Evolutionary conservation across 495 filamentous ascomycete species (phyloP), one percentile per base, ranked within the genome.

Genomic region (Tuber indicum): DNA sequence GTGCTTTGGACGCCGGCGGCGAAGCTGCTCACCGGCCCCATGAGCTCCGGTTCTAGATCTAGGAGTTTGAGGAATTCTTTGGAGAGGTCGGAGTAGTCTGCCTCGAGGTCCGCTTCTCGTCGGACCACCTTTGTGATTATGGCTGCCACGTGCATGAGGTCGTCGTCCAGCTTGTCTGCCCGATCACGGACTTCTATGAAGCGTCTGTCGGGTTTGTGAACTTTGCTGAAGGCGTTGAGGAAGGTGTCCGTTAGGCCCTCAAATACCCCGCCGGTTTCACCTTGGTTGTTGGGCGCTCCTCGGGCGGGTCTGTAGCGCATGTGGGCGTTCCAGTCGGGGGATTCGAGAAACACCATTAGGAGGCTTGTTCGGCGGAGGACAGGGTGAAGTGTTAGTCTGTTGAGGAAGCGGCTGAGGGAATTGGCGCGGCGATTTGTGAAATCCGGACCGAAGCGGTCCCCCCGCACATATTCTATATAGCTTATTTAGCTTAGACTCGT

Each of bases 191-290:
- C 94, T 82, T 97, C 94, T 79, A 96, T 92, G 85, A 99, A 99
- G 58, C 96, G 91, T 78, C 91, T 92, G 85, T 99, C 96, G 42
- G 94, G 91, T 84, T 97, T 97, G 85, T 97, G 93, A 6, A 97
- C 92, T 81, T 98, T 98, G 77, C 91, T 93, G 81, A 99, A 98
- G 71, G 94, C 94, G 84, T 99, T 99, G 82, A 99, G 91, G 83
- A 98, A 96, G n/a, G 91, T 94, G 83, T 99, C 96, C 32, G 96
- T 92, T 80, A 98, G 92, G 74, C 91, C 93, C 81, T 99, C 96
- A 74, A 99, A 94, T 23, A 98, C 92, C 10, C 93, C 92, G 23
- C 86, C 85, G 71, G 81, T 83, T 3, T 85, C 84, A 32, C 84
- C 83, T 2, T 84, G 84, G 21, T 76, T 76, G n/a, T 76, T 77